Base-by-base conservation (phyloP, 345 rosid species). In the Melastoma malabathricum region DNA sequence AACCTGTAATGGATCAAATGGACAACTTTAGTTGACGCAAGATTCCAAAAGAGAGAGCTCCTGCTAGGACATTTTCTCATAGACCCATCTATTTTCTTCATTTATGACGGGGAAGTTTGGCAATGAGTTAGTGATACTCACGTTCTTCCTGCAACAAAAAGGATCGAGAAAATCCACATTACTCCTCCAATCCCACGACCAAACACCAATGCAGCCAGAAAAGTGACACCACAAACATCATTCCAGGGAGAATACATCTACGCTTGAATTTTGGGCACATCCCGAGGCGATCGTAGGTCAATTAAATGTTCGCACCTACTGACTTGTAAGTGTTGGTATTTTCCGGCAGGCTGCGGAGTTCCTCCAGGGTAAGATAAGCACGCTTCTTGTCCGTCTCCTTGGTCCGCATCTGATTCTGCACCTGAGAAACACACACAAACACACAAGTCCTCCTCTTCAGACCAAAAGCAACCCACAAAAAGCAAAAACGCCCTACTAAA, bases 361-460 rank as follows among this genome's bases (percentile, higher is more conserved):
- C 98, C 63, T 84, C 96, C 76, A 87, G 54, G n/a, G 98, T 92
- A 41, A 92, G 69, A 70, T 59, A 92, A 61, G 95, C 95, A 39
- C 95, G 93, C 64, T 92, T 87, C 71, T 71, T 92, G 56, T 87
- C 97, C 49, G 87, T 84, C 59, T 87, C 98, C 72, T 92, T 92
- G 62, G 68, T 79, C 12, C 93, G 74, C 67, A 80, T 69, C 80
- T 87, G 97, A 69, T 70, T 84, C 68, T 81, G 97, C 61, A 92
- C 86, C 97, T 84, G 73, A 51, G 75, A 64, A 3, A 22, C 12
- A 46, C 50, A 44, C 52, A 15, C 52, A 60, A 1, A 6, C 47
- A 38, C 19, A 29, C 13, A 22, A 22, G 25, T 22, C 25, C 25
- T 22, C 25, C 25, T 22, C 25, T 22, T 22, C 25, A 22, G 25